Conservation (phyloP, 768 basidiomycete species). For the Rhodotorula paludigena region DNA sequence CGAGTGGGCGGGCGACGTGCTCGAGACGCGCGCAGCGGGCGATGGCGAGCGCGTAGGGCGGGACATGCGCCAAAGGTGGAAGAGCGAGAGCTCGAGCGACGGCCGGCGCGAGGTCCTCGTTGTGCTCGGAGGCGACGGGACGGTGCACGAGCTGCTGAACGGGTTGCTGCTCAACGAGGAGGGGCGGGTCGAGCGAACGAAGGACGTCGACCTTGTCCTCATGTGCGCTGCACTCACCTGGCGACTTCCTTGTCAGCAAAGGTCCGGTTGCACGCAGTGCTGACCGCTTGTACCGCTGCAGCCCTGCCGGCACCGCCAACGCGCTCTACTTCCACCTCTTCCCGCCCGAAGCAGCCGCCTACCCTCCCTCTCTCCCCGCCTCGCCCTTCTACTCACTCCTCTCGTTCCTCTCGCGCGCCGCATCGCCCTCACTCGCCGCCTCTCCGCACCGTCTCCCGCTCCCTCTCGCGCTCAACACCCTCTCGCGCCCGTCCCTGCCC, state of each 20-base stretch:
- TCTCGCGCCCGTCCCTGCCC: constrained; percentile 43
- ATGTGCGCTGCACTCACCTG: constrained; percentile 16
- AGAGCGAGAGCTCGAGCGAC: neutral
- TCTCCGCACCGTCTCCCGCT: constrained; percentile 42
- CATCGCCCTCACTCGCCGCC: constrained; percentile 48
- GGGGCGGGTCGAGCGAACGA: neutral
- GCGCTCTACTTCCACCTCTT: constrained; percentile 78
- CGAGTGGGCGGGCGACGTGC: neutral
- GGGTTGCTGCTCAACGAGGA: constrained; percentile 49
- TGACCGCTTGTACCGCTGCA: neutral
- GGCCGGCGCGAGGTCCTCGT: constrained; percentile 30
- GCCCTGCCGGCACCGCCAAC: constrained; percentile 84
- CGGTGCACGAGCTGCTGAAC: constrained; percentile 80
- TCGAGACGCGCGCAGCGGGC: neutral
- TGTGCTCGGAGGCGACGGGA: constrained; percentile 75
- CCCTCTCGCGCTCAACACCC: constrained; percentile 51
- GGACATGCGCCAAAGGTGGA: neutral
- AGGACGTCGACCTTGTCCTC: constrained; percentile 18
- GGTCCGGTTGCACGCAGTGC: neutral
- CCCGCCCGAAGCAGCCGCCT: constrained; percentile 49
- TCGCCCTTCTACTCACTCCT: constrained; percentile 21
- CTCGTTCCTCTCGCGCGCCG: neutral
- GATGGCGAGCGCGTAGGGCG: neutral
- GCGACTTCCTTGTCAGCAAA: constrained; percentile 54
- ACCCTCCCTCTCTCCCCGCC: neutral